Evolutionary conservation across 2,329 filamentous ascomycete genomes (phyloP).

Genomic region (Xylaria sp.): DNA sequence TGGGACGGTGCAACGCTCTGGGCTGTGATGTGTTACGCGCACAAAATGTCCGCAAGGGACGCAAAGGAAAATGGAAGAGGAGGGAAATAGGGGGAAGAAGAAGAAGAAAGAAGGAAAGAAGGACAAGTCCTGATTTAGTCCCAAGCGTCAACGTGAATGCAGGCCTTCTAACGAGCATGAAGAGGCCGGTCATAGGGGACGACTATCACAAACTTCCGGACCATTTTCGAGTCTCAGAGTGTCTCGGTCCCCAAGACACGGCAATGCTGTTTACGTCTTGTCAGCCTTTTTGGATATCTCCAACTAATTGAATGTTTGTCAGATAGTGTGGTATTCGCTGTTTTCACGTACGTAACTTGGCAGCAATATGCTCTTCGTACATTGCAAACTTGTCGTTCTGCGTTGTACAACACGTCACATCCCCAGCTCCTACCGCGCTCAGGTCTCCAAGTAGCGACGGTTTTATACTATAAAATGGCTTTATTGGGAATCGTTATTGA

Average conservation of each 20-base stretch:
- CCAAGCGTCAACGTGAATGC: background rate
- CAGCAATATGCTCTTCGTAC: background rate
- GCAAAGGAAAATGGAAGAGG: too few species aligned
- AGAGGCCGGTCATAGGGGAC: too few species aligned
- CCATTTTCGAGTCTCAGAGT: too few species aligned
- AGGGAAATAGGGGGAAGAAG: background rate
- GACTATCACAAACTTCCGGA: too few species aligned
- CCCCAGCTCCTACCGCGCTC: too few species aligned
- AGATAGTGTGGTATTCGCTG: background rate
- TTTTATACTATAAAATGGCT: background rate
- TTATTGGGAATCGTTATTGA: background rate
- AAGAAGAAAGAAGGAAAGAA: background rate
- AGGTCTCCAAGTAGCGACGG: too few species aligned
- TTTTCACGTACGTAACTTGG: background rate
- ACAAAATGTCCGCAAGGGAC: background rate
- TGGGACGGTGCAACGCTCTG: background rate
- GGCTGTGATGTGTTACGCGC: background rate
- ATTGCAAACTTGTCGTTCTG: background rate
- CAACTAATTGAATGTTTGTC: background rate
- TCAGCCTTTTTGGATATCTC: background rate
- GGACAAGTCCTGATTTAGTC: background rate
- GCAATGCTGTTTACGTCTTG: too few species aligned
- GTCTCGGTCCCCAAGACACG: too few species aligned
- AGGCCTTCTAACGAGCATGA: background rate
- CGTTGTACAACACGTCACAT: background rate